Conservation (phyloP, 2,329 filamentous ascomycete genomes). For the Dothiorella sarmentorum region DNA sequence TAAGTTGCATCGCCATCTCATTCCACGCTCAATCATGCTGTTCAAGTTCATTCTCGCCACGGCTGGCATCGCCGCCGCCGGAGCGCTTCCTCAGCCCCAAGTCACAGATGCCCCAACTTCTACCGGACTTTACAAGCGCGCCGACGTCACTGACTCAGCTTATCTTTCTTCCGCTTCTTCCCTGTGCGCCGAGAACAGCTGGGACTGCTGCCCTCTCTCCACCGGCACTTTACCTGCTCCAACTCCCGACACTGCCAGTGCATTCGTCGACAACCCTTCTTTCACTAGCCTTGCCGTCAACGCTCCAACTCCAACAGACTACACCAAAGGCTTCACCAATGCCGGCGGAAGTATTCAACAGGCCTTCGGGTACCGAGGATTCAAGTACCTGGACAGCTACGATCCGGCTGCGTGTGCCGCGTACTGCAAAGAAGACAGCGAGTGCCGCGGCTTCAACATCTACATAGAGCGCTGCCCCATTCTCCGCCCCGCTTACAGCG, state of each 20-base stretch:
- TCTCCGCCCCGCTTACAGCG: constrained; percentile 26
- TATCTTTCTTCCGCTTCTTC: background rate
- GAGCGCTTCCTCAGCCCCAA: background rate
- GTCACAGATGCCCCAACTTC: background rate
- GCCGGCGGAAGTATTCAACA: constrained; percentile 15
- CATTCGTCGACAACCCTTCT: background rate
- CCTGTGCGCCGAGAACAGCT: background rate
- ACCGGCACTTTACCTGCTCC: background rate
- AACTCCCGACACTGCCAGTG: background rate
- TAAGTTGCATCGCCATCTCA: background rate
- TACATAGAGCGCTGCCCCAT: constrained; percentile 24
- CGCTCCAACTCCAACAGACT: constrained; percentile 14
- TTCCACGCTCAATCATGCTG: background rate
- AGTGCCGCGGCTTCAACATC: constrained; percentile 24
- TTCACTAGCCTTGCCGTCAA: background rate
- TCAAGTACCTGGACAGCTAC: constrained; percentile 18
- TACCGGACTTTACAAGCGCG: background rate
- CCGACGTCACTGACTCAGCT: background rate
- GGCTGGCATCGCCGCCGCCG: background rate
- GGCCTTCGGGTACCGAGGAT: constrained; percentile 19
- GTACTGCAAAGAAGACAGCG: constrained; percentile 15
- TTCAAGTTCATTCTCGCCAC: background rate
- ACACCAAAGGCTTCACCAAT: constrained; percentile 17
- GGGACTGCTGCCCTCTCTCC: background rate
- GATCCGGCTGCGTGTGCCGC: constrained; percentile 19